Base-by-base conservation (phyloP, 768 basidiomycete genomes). In the Mycena galericulata region DNA sequence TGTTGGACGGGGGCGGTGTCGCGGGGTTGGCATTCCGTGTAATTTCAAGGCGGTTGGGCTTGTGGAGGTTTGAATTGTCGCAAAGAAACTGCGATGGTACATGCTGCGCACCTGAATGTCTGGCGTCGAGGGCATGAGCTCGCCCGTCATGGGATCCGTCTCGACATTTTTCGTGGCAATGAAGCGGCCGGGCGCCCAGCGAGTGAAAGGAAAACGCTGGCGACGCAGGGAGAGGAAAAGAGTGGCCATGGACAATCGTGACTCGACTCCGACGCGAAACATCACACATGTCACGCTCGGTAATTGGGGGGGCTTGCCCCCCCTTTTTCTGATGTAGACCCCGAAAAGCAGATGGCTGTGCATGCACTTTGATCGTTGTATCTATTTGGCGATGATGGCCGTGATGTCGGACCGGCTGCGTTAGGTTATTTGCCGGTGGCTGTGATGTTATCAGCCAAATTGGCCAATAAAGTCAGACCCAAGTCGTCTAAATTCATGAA, bases 1-100 rank as follows among this genome's bases (percentile, higher is more conserved):
- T 84, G 2, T 89, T 86, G 14, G 90, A 83, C 0, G 89, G 85
- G 2, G 95, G 94, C 8, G 88, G 82, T 9, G 84, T 78, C 70
- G 88, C 88, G 0, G 92, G 94, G 29, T 81, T 85, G 24, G 77
- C 22, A 34, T 83, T 90, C 53, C 76, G 79, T 12, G 75, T 79
- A 27, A 92, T 73, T 67, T 88, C 80, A 45, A 93, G 85, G 46
- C 79, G 77, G 1, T 85, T 84, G 47, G 86, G 82, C 92, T 93
- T 58, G 61, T 26, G 45, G 49, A 22, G 18, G 49, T n/a, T 20
- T 65, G 11, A 40, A 30, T 50, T 53, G 47, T 9, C 56, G 32
- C 18, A n/a, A 10, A 34, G 29, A 15, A 2, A 30, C 12, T 11
- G 47, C 45, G 1, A 8, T 11, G n/a, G n/a, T n/a, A n/a, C n/a